These are phyloP conservation scores for Yarrowia galli DNA, from an alignment of 1,139 yeast species.

Conservation along the genomic window DNA sequence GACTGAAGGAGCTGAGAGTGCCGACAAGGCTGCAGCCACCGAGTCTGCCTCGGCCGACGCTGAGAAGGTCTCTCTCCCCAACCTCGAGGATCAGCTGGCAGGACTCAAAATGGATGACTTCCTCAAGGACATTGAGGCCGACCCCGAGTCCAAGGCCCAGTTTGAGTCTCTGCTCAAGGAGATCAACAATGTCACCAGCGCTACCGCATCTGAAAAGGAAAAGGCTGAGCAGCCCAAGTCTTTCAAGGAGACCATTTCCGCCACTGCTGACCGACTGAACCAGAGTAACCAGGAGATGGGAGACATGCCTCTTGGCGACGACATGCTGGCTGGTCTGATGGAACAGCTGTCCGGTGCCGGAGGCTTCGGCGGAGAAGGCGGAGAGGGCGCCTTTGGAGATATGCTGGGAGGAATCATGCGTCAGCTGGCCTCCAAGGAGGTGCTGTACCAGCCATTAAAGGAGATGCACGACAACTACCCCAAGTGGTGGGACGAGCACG, in stretches of 20 bases:
- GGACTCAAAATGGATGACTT: conserved; percentile 54
- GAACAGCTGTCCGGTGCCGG: conserved; percentile 65
- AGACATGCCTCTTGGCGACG: conserved; percentile 47
- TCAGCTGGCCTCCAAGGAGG: conserved; percentile 84
- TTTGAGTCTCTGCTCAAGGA: conserved; percentile 61
- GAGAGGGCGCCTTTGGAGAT: conserved; percentile 56
- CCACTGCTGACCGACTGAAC: conserved; percentile 77
- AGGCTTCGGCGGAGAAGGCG: conserved; percentile 55
- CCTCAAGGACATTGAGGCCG: conserved; percentile 64
- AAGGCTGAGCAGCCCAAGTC: conserved; percentile 40
- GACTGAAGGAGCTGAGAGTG: conserved; percentile 2
- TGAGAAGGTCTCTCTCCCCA: conserved; percentile 48
- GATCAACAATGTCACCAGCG: conserved; percentile 54
- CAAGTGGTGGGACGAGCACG: conserved; percentile 62
- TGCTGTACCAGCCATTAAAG: conserved; percentile 86
- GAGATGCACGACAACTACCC: conserved; percentile 75
- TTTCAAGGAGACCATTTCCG: conserved; percentile 79
- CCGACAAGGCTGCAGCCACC: conserved; percentile 26
- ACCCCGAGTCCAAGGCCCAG: conserved; percentile 67
- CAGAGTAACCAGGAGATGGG: conserved; percentile 62
- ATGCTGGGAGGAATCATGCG: conserved; percentile 79
- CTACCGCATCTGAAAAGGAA: conserved; percentile 41
- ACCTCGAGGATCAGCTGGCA: conserved; percentile 58
- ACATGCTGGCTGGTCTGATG: conserved; percentile 55
- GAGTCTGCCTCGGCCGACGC: conserved; percentile 42